A percentile compares a stretch with the other conserved stretches of the same genome.
Evolutionary conservation across 805 yeast species (phyloP).

Genomic region (Yarrowia keelungensis): DNA sequence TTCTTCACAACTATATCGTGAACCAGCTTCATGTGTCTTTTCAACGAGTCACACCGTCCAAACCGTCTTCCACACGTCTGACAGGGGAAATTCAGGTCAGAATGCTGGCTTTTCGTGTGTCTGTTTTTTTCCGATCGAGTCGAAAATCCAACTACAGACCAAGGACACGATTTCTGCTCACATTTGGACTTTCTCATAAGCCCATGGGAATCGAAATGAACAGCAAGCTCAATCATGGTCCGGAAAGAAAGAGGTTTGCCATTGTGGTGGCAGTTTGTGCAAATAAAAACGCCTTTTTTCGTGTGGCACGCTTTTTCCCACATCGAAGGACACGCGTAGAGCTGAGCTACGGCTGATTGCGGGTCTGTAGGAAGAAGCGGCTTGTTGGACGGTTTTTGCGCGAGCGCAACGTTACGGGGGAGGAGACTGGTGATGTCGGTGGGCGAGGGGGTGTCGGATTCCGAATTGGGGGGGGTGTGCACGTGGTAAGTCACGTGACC

Average conservation of each 20-base stretch:
- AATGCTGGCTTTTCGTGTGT: conserved; percentile 19
- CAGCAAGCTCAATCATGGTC: conserved; percentile 20
- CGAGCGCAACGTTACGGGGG: not conserved
- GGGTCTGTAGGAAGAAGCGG: conserved; percentile 21
- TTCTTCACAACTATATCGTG: not conserved
- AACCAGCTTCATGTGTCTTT: conserved; percentile 17
- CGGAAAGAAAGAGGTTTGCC: conserved; percentile 11
- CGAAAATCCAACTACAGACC: conserved; percentile 23
- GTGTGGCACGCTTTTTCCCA: conserved; percentile 17
- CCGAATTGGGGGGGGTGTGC: too few relatives aligned
- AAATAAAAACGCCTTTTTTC: conserved; percentile 26
- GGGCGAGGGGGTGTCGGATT: too few relatives aligned
- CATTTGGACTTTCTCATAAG: conserved; percentile 23
- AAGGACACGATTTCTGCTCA: conserved; percentile 10
- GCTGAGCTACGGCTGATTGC: not conserved
- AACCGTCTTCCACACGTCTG: conserved; percentile 8
- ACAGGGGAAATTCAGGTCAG: conserved; percentile 6
- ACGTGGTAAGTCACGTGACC: too few relatives aligned
- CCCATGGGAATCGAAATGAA: conserved; percentile 28
- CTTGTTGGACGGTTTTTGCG: not conserved
- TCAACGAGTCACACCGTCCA: conserved; percentile 22
- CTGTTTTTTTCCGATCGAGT: conserved; percentile 20
- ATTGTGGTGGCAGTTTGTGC: conserved; percentile 18
- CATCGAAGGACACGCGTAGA: not conserved
- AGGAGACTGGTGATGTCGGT: not conserved